Base-by-base conservation (phyloP, 345 rosid species). In the Syzygium aqueum region DNA sequence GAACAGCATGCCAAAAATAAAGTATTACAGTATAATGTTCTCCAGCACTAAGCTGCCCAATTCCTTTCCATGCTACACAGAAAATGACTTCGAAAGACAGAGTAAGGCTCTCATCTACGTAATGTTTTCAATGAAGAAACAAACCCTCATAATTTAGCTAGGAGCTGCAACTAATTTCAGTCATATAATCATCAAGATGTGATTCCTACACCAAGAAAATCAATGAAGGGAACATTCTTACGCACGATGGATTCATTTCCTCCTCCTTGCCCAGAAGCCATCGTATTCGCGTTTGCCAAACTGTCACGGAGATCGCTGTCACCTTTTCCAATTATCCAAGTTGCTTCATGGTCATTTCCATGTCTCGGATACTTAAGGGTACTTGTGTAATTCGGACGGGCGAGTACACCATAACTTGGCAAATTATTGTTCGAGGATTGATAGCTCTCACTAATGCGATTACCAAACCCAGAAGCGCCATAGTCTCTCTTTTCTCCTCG, bases 131-230 rank as follows among this genome's bases (percentile, higher is more conserved):
- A 73, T 73, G 80, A 37, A 57, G 63, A 27, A 23, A 73, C 14
- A 21, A 73, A 73, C 22, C 15, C 8, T 73, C 82, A 33, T 73
- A 33, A 73, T 19, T 73, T 37, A 73, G 82, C 82, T 37, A 73
- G 82, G 25, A 73, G 15, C 82, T 73, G 21, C 27, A 73, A 43
- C 82, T 73, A 73, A 37, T 73, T 73, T 37, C 82, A 73, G 82
- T 37, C 43, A 37, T 61, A 57, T 57, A 54, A 53, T 80, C 86
- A 73, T 93, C 93, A 94, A 89, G 94, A 93, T 88, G 95, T 89
- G 67, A 94, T 91, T 88, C 95, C 97, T 30, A 94, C 97, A 52
- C 97, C 97, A 90, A 95, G 97, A 87, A 95, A 95, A 90, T 88
- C 89, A 28, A 88, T 88, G 89, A 88, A 88, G 27, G 92, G 92